Percentiles rank a stretch among this genome's conserved stretches.
These are phyloP conservation scores for Gaeumannomyces sp. DNA, from an alignment of 2,329 filamentous ascomycete species.

Conservation along the genomic window DNA sequence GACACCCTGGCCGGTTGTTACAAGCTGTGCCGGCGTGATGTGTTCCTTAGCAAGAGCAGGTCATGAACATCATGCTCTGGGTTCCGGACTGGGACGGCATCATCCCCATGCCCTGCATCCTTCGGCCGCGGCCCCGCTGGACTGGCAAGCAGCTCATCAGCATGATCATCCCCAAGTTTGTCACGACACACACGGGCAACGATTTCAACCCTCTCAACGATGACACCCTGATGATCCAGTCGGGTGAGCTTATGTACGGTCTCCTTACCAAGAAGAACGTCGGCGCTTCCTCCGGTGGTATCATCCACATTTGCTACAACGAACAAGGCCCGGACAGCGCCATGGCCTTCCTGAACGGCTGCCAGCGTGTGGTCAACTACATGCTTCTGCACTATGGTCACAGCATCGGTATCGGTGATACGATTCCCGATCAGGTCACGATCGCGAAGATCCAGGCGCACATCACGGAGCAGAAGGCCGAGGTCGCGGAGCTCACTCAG, in stretches of 20 bases:
- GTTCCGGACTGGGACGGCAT: slow-evolving; percentile 96
- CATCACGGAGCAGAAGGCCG: slow-evolving; percentile 73
- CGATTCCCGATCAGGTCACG: slow-evolving; percentile 81
- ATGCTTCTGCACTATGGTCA: slow-evolving; percentile 96
- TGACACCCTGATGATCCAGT: slow-evolving; percentile 74
- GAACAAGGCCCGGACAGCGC: slow-evolving; percentile 81
- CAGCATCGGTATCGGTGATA: slow-evolving; percentile 98
- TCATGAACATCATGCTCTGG: slow-evolving; percentile 98
- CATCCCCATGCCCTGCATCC: slow-evolving; percentile 86
- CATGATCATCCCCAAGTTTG: slow-evolving; percentile 79
- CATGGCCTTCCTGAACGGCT: slow-evolving; percentile 92
- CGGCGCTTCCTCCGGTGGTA: slow-evolving; percentile 81
- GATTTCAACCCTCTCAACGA: slow-evolving; percentile 64
- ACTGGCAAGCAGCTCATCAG: slow-evolving; percentile 97
- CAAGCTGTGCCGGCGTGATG: slow-evolving; percentile 90
- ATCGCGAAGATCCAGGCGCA: slow-evolving; percentile 79
- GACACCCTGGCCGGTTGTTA: slow-evolving; percentile 95
- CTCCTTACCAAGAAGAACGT: slow-evolving; percentile 90
- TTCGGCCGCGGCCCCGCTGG: slow-evolving; percentile 90
- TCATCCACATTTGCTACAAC: slow-evolving; percentile 94
- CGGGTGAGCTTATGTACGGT: slow-evolving; percentile 85
- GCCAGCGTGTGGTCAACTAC: slow-evolving; percentile 91
- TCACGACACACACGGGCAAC: slow-evolving; percentile 67
- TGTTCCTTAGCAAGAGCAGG: slow-evolving; percentile 84
- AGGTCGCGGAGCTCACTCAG: slow-evolving; percentile 69